A percentile compares a stretch with the other conserved stretches of the same genome.
phyloP scores from a whole-genome alignment of 2,329 filamentous ascomycete genomes.

The Cladosporium cucumerinum region DNA sequence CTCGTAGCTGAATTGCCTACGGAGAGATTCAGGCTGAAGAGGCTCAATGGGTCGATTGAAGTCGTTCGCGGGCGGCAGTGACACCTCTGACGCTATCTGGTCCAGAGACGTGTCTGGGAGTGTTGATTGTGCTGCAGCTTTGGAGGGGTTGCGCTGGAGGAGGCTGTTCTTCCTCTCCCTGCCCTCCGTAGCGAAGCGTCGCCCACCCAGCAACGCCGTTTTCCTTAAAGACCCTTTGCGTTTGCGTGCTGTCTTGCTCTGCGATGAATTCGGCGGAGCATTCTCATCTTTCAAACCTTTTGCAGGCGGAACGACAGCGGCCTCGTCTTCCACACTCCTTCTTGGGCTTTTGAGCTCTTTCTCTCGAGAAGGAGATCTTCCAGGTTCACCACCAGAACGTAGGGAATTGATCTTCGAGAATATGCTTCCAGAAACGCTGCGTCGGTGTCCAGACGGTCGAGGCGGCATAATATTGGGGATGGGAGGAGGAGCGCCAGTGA shows the following conservation, averaged over 20 bases:
- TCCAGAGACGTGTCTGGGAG: constrained; percentile 4
- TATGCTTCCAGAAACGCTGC: constrained; percentile 61
- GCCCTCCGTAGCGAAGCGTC: constrained; percentile 56
- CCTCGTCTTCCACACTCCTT: constrained; percentile 23
- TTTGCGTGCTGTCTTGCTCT: constrained; percentile 55
- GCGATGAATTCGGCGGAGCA: not conserved
- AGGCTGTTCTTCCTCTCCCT: constrained; percentile 45
- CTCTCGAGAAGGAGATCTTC: constrained; percentile 28
- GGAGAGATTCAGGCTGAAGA: not conserved
- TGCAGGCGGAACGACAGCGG: constrained; percentile 1
- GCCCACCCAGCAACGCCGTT: constrained; percentile 75
- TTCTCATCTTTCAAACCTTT: constrained; percentile 8
- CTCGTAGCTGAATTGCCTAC: constrained; percentile 39
- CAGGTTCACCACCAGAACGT: constrained; percentile 45
- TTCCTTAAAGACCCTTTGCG: constrained; percentile 84
- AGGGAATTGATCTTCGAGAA: constrained; percentile 70
- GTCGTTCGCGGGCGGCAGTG: constrained; percentile 23
- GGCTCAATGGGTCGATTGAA: constrained; percentile 21
- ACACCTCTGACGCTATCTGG: constrained; percentile 11
- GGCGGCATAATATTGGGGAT: constrained; percentile 13
- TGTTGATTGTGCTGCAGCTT: constrained; percentile 8
- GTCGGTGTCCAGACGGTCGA: constrained; percentile 41
- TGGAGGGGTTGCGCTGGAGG: constrained; percentile 38
- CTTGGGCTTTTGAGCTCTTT: constrained; percentile 31
- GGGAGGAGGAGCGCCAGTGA: constrained; percentile 12